Evolutionary conservation across 352 stramenopile genomes (phyloP).

Genomic region (Peronospora belbahrii): DNA sequence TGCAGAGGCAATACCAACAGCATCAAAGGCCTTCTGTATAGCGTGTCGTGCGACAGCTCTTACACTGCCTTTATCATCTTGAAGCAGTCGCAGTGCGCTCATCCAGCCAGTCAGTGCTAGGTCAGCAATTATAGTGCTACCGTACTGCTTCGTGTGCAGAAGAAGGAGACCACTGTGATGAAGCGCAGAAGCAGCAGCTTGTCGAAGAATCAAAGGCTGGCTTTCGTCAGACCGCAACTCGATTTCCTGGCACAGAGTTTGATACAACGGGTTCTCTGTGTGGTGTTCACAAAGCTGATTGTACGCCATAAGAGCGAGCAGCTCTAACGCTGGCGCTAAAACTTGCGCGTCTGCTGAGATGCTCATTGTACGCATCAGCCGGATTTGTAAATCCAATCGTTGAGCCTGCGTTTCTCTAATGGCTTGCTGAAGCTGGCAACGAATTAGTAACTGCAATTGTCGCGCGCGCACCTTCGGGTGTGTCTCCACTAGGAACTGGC

Average conservation of each 20-base stretch:
- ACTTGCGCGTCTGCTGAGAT: slow-evolving; percentile 44
- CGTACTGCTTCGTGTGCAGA: slow-evolving; percentile 7
- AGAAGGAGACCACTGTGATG: slow-evolving; percentile 38
- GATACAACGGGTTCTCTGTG: slow-evolving; percentile 12
- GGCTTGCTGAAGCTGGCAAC: slow-evolving; percentile 23
- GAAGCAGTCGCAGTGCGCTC: slow-evolving; percentile 48
- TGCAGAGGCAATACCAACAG: neutral
- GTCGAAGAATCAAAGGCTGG: slow-evolving; percentile 52
- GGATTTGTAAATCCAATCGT: slow-evolving; percentile 15
- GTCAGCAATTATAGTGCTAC: slow-evolving; percentile 3
- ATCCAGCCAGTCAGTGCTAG: slow-evolving; percentile 49
- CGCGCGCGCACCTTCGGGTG: slow-evolving; percentile 59
- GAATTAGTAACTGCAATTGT: slow-evolving; percentile 44
- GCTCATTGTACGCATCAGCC: slow-evolving; percentile 23
- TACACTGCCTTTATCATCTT: slow-evolving; percentile 54
- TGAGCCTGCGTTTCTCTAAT: slow-evolving; percentile 6
- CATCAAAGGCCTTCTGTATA: slow-evolving; percentile 28
- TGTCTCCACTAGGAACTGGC: slow-evolving; percentile 48
- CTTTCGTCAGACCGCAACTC: slow-evolving; percentile 34
- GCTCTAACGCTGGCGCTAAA: slow-evolving; percentile 42
- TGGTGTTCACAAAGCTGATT: slow-evolving; percentile 4
- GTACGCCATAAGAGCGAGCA: slow-evolving; percentile 43
- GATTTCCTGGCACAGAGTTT: slow-evolving; percentile 39
- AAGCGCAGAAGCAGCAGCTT: slow-evolving; percentile 46
- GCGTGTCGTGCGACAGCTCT: slow-evolving; percentile 24